Percentiles rank a stretch among this genome's conserved stretches.
phyloP scores from a whole-genome alignment of 257 asterid genomes.

The Ajuga chamaepitys region DNA sequence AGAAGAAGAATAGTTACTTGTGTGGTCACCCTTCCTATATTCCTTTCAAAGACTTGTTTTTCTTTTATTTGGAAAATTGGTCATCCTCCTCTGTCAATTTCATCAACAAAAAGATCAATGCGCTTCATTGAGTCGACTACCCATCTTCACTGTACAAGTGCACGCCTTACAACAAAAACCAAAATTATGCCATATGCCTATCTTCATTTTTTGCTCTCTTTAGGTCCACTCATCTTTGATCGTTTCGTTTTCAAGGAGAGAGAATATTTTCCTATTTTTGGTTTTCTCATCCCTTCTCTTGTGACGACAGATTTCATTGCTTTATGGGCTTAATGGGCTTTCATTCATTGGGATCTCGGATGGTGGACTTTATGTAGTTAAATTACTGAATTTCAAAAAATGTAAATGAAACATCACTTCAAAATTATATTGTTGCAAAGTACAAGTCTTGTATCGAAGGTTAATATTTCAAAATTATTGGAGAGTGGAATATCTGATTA shows the following conservation, averaged over 20 bases:
- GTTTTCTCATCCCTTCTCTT: neutral
- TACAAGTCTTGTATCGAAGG: no score
- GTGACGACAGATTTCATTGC: neutral
- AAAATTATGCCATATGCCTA: neutral
- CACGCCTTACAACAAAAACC: neutral
- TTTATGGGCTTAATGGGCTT: no score
- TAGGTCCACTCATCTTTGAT: constrained; percentile 2
- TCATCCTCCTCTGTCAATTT: neutral
- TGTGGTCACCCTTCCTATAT: constrained; percentile 6
- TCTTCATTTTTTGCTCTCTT: neutral
- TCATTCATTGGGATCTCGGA: no score
- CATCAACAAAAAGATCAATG: neutral
- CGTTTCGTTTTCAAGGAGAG: neutral
- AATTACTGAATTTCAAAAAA: no score
- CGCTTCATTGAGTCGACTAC: neutral
- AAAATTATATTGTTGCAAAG: no score
- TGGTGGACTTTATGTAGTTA: no score
- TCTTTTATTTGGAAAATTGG: neutral
- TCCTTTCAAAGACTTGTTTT: neutral
- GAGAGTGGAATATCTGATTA: no score
- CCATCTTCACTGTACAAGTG: neutral
- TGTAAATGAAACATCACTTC: no score
- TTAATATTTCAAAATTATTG: no score
- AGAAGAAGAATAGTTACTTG: constrained; percentile 13
- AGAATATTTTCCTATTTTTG: constrained; percentile 10